Conservation (phyloP, 148 eudicot species). For the Pharnaceum exiguum region DNA sequence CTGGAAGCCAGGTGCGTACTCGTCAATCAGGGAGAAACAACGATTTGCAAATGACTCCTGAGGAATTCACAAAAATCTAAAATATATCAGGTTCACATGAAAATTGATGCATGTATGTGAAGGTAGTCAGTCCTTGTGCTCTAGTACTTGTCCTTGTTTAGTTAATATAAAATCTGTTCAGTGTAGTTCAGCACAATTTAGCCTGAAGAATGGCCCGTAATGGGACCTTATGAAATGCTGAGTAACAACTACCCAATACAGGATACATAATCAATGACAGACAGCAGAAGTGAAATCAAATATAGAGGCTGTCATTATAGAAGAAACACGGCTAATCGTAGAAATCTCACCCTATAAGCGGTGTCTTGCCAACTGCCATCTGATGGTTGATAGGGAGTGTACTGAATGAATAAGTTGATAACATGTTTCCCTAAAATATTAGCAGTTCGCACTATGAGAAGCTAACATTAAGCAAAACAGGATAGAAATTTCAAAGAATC, state of each 20-base stretch:
- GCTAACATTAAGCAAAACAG: too few species aligned
- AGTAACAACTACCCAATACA: too few species aligned
- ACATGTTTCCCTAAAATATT: slow-evolving; percentile 72
- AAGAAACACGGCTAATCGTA: not conserved
- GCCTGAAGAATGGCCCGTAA: too few species aligned
- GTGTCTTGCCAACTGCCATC: slow-evolving; percentile 94
- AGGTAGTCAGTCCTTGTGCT: too few species aligned
- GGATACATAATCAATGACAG: too few species aligned
- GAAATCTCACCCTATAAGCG: slow-evolving; percentile 82
- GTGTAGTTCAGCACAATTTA: too few species aligned
- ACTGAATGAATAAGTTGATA: slow-evolving; percentile 77
- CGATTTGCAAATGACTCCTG: slow-evolving; percentile 81
- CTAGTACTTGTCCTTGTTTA: too few species aligned
- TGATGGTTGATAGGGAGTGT: slow-evolving; percentile 82
- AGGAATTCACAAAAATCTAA: slow-evolving; percentile 1
- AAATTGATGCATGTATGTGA: too few species aligned
- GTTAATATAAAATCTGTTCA: too few species aligned
- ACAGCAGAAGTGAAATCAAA: not conserved
- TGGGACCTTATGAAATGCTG: too few species aligned
- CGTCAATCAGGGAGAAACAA: slow-evolving; percentile 83
- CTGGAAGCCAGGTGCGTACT: slow-evolving; percentile 91
- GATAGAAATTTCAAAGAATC: too few species aligned
- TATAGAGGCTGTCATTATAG: not conserved
- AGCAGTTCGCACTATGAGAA: not conserved
- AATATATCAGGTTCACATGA: too few species aligned